phyloP scores from a whole-genome alignment of 129 eudicot species.

The Cynara cardunculus region DNA sequence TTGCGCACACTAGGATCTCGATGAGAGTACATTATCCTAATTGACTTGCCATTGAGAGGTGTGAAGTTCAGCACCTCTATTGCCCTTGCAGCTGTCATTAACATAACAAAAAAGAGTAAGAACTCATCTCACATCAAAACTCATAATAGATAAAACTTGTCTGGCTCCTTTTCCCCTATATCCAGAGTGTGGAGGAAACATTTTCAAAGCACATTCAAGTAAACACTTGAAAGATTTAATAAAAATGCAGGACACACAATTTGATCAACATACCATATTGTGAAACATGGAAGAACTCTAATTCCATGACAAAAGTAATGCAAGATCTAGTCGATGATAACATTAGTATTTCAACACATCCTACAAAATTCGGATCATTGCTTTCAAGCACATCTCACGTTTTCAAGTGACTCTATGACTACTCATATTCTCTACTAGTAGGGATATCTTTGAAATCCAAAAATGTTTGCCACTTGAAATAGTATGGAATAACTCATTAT shows the following conservation, averaged over 20 bases:
- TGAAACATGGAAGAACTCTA: background rate
- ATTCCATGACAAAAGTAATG: background rate
- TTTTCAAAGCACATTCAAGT: background rate
- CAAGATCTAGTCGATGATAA: too few species aligned
- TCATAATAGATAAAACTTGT: background rate
- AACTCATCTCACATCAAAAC: background rate
- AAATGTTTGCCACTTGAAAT: too few species aligned
- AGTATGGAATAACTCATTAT: background rate
- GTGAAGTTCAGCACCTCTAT: conserved; percentile 76
- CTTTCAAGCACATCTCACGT: too few species aligned
- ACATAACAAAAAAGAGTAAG: conserved; percentile 9
- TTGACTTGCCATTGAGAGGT: conserved; percentile 75
- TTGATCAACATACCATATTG: background rate
- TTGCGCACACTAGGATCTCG: conserved; percentile 76
- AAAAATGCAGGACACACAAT: background rate
- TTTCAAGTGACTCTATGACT: too few species aligned
- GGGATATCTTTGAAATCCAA: too few species aligned
- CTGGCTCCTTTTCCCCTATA: too few species aligned
- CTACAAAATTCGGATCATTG: too few species aligned
- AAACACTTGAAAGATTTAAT: background rate
- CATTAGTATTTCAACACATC: background rate
- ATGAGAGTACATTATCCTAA: conserved; percentile 88
- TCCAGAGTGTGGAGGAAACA: too few species aligned
- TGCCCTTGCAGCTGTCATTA: conserved; percentile 74
- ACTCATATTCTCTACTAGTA: too few species aligned